phyloP scores from a whole-genome alignment of 2,329 filamentous ascomycete genomes.

The Colletotrichum musae region DNA sequence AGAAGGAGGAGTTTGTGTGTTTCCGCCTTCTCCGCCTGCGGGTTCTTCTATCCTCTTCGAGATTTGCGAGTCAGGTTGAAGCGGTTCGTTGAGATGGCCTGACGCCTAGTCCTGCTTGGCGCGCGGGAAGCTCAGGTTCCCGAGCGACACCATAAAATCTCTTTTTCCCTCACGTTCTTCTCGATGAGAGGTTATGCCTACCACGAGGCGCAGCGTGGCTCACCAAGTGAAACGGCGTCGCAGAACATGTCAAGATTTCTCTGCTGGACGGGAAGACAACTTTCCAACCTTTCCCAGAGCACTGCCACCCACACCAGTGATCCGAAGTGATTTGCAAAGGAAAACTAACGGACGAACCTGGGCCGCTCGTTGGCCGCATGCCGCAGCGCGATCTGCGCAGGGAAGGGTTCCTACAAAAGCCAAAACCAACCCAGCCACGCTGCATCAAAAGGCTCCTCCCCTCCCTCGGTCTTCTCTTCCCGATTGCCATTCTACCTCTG shows the following conservation, averaged over 20 bases:
- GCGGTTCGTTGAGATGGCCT: background rate
- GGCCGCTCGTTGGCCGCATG: conserved; percentile 5
- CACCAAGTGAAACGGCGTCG: background rate
- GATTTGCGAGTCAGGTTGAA: conserved; percentile 21
- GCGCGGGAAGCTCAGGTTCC: conserved; percentile 9
- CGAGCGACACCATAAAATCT: background rate
- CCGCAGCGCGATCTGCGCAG: conserved; percentile 21
- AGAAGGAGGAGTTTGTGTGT: no score
- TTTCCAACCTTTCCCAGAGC: no score
- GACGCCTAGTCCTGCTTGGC: conserved; percentile 5
- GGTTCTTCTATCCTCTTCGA: background rate
- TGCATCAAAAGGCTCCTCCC: background rate
- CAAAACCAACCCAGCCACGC: conserved; percentile 23
- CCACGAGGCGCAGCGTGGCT: no score
- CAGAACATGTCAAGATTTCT: background rate
- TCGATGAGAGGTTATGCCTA: background rate
- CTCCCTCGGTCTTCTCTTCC: no score
- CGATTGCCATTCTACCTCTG: no score
- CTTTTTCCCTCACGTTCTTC: background rate
- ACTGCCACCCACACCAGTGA: conserved; percentile 1
- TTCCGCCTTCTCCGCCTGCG: no score
- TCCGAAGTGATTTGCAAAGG: conserved; percentile 18
- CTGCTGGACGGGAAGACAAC: no score
- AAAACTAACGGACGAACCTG: conserved; percentile 29
- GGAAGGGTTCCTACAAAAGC: conserved; percentile 27